phyloP scores from a whole-genome alignment of 73 alveolate species.

The Tetrahymena malaccensis region DNA sequence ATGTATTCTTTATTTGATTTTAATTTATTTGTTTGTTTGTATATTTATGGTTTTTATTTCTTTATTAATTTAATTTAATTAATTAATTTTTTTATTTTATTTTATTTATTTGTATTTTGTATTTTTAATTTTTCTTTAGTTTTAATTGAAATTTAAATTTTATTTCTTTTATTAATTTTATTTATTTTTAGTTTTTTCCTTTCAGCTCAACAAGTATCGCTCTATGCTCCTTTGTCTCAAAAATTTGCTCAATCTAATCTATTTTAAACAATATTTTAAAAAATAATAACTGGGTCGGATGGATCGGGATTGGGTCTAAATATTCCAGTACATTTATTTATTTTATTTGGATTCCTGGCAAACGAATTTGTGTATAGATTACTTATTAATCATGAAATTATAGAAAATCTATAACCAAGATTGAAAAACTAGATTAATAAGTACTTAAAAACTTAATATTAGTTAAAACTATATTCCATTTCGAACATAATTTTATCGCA shows the following conservation, averaged over 20 bases:
- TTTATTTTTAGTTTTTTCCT: not conserved
- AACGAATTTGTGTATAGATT: not conserved
- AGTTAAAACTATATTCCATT: not conserved
- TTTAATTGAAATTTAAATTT: not conserved
- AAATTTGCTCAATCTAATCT: not conserved
- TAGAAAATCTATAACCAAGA: not conserved
- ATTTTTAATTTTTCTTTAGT: not conserved
- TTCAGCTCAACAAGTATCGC: not conserved
- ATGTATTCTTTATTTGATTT: too few species aligned
- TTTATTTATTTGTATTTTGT: too few species aligned
- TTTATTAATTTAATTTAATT: not conserved
- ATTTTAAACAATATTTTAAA: not conserved
- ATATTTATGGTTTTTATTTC: not conserved
- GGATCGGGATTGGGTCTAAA: not conserved
- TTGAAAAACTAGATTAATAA: not conserved
- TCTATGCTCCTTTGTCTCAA: not conserved
- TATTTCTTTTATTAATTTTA: not conserved
- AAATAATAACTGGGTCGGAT: not conserved
- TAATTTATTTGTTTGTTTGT: not conserved
- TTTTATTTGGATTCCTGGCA: not conserved
- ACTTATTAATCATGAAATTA: not conserved
- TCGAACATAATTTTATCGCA: not conserved
- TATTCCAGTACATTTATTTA: not conserved
- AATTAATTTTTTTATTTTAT: not conserved
- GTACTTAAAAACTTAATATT: not conserved